A percentile compares a stretch with the other conserved stretches of the same genome.
Conservation (phyloP, 2,329 filamentous ascomycete genomes). For the Colletotrichum ledebouriae region DNA sequence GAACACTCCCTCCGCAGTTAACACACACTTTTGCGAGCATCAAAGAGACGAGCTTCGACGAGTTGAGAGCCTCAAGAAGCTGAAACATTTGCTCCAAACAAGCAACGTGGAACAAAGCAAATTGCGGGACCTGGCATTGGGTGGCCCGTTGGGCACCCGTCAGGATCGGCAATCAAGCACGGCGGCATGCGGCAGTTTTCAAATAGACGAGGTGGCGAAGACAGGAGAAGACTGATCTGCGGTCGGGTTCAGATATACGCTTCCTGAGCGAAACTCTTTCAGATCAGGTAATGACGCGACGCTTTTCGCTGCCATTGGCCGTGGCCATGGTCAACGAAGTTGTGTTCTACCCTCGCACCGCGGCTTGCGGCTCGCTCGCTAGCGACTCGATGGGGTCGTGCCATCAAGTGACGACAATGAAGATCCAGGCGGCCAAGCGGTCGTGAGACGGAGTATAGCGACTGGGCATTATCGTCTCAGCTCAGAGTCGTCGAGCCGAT, state of each 20-base stretch:
- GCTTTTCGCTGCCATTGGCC: background rate
- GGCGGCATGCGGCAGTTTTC: constrained; percentile 11
- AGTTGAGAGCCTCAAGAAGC: background rate
- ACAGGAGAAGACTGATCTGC: constrained; percentile 10
- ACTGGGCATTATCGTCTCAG: background rate
- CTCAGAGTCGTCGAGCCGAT: background rate
- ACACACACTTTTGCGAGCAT: too few species aligned
- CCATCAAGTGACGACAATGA: constrained; percentile 2
- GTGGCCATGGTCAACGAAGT: too few species aligned
- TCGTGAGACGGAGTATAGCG: background rate
- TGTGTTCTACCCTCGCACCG: background rate
- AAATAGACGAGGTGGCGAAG: constrained; percentile 20
- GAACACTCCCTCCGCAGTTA: background rate
- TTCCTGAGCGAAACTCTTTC: background rate
- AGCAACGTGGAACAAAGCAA: background rate
- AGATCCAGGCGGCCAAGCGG: constrained; percentile 10
- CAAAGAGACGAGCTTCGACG: constrained; percentile 15
- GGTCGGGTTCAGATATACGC: background rate
- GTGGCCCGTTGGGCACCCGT: background rate
- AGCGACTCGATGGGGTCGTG: background rate
- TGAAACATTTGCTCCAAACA: constrained; percentile 2
- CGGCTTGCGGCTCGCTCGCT: constrained; percentile 1
- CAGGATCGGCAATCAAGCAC: constrained; percentile 4
- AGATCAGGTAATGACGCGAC: background rate
- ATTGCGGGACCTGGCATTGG: constrained; percentile 18